Evolutionary conservation across 352 stramenopile genomes (phyloP).

Genomic region (Globisporangium middletonii): DNA sequence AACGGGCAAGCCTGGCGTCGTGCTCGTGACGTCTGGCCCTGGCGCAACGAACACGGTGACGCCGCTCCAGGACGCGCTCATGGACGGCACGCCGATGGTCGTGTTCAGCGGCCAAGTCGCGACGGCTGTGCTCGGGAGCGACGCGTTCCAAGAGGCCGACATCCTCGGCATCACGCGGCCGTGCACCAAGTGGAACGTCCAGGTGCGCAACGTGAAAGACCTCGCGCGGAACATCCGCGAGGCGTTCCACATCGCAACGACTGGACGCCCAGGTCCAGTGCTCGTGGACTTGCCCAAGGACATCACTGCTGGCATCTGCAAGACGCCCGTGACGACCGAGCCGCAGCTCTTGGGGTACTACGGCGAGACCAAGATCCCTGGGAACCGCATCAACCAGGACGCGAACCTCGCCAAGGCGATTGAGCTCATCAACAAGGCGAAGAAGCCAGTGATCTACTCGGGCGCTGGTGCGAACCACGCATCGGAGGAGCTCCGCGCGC

Average conservation of each 20-base stretch:
- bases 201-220: constrained; percentile 94
- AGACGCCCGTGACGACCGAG: constrained; percentile 59
- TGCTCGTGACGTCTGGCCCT: constrained; percentile 91
- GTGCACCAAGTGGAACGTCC: constrained; percentile 96
- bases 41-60: constrained; percentile 94
- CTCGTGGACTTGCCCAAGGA: constrained; percentile 96
- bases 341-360: constrained; percentile 84
- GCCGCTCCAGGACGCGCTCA: constrained; percentile 91
- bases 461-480: constrained; percentile 88
- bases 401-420: constrained; percentile 60
- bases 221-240: constrained; percentile 93
- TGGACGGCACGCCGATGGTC: constrained; percentile 93
- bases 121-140: constrained; percentile 86
- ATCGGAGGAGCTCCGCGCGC: constrained; percentile 84
- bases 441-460: constrained; percentile 95
- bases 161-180: constrained; percentile 83
- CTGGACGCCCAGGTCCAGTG: constrained; percentile 90
- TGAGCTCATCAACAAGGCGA: constrained; percentile 91
- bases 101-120: constrained; percentile 93
- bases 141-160: constrained; percentile 92
- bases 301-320: constrained; percentile 82
- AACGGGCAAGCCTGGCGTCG: constrained; percentile 86
- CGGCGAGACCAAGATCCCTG: constrained; percentile 73
- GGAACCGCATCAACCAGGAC: constrained; percentile 80
- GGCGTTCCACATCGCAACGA: constrained; percentile 94